Base-by-base conservation (phyloP, 1,284 basidiomycete species). In the Somion occarium region DNA sequence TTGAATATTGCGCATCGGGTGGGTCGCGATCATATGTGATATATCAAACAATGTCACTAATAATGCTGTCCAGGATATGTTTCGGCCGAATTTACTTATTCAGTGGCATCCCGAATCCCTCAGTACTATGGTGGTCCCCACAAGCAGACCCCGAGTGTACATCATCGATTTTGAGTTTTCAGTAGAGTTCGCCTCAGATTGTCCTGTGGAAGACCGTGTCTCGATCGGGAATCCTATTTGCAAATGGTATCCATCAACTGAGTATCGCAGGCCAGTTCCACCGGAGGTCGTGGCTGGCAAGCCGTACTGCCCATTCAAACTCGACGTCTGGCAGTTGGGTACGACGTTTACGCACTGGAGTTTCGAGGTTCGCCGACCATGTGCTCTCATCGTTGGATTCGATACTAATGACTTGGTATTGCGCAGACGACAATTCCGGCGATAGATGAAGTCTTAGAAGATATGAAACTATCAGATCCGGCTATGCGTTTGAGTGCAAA, bases 251-350 rank as follows among this genome's bases (percentile, higher is more conserved):
- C 7, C 30, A 15, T 7, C 15, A 4, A 47, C 20, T 24, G 50
- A 48, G 7, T 63, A 65, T 43, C 9, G n/a, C 1, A 57, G 62
- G n/a, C 59, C 59, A 1, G 39, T 47, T 9, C 56, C 63, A 1
- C 50, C 49, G 0, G 57, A 59, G 23, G 51, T 63, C 1, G 9
- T 24, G 1, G 48, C 53, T 2, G 62, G 56, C 7, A 23, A 54
- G 30, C 55, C 62, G 1, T 66, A 66, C 43, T 52, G 53, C 45
- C 62, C 65, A 2, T 67, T 66, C 52, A 59, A 59, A 49, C 45
- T 63, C 0, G 66, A 67, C 57, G 55, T 68, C 3, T 68, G 66
- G 66, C 65, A 68, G 46, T 48, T 66, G 13, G 59, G 54, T 1
- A 47, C 9, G 0, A 53, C 50, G 27, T 44, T 64, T 12, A 12